These are phyloP conservation scores for Isatis tinctoria DNA, from an alignment of 345 rosid species.

Conservation along the genomic window DNA sequence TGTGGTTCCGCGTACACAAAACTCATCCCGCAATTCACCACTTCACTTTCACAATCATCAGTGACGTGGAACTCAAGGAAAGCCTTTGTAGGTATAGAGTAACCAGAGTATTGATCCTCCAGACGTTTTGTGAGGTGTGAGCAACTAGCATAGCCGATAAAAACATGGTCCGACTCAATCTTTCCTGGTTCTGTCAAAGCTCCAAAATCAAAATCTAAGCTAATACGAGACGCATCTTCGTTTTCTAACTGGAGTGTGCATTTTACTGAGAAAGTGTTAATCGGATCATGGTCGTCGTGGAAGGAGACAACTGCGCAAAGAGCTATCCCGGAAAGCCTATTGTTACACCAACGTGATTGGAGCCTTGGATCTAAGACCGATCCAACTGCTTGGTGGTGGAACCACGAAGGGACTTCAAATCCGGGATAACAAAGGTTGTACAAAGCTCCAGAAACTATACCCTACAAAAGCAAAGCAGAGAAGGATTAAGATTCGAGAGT, in stretches of 20 bases:
- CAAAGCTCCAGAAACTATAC: not conserved
- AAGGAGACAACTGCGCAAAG: not conserved
- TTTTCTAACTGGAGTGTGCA: not conserved
- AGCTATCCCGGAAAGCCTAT: not conserved
- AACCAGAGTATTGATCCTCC: not conserved
- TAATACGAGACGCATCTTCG: not conserved
- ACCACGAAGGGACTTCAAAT: not conserved
- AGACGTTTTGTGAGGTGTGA: not conserved
- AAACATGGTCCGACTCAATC: constrained; percentile 6
- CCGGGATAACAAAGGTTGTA: not conserved
- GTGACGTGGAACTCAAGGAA: not conserved
- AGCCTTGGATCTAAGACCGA: not conserved
- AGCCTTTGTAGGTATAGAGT: not conserved
- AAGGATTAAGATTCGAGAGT: not conserved
- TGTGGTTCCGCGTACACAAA: not conserved
- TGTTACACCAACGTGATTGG: not conserved
- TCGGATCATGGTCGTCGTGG: not conserved
- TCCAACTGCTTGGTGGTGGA: not conserved
- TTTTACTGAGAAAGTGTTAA: not conserved
- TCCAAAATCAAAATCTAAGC: constrained; percentile 14
- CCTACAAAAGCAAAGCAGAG: not conserved
- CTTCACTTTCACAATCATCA: not conserved
- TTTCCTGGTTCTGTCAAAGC: not conserved
- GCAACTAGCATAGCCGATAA: constrained; percentile 5
- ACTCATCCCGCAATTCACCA: constrained; percentile 4